Evolutionary conservation across 108 stramenopile species (phyloP), one percentile per base, ranked within the genome.

Genomic region (Fragilaria crotonensis): DNA sequence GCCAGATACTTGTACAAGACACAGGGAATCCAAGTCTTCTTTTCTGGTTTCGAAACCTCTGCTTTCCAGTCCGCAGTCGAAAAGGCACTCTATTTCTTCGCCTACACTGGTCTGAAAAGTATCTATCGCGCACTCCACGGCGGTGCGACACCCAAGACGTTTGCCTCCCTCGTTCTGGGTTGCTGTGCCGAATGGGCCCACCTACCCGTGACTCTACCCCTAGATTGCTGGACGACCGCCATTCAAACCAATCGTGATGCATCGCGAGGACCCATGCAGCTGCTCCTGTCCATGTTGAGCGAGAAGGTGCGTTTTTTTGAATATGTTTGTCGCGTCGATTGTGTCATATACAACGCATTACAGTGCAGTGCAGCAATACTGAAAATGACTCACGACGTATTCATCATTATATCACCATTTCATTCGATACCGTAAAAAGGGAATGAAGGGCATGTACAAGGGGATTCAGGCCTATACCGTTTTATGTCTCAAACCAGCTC

Each of bases 401-500:
- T 59, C 60, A 14, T 73, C 83, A 14, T 62, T 83, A 26, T 86
- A 41, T 41, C 7, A 11, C 11, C 7, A 11, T 14, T 41, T 41
- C 14, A 7, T 41, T 41, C 36, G 36, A 14, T 14, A 7, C 7
- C 14, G 7, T 52, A 31, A 17, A 5, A 52, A 76, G 64, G 84
- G 87, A 2, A 64, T 76, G 18, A 63, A 53, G 26, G 83, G 85
- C 0, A 81, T 90, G 73, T 95, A 93, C 87, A 89, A 83, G 57
- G 94, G 91, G 14, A 85, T 93, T 18, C 74, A 87, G 62, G 93
- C 93, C 11, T 94, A 91, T 63, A 71, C 59, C 17, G 80, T 95
- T 17, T 68, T 95, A 49, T 95, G 91, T 66, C 70, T 95, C 50
- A 95, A 95, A 75, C 95, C 95, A 19, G 95, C 95, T 33, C 79